phyloP scores from a whole-genome alignment of 2,329 filamentous ascomycete genomes.

The Beauveria australis region DNA sequence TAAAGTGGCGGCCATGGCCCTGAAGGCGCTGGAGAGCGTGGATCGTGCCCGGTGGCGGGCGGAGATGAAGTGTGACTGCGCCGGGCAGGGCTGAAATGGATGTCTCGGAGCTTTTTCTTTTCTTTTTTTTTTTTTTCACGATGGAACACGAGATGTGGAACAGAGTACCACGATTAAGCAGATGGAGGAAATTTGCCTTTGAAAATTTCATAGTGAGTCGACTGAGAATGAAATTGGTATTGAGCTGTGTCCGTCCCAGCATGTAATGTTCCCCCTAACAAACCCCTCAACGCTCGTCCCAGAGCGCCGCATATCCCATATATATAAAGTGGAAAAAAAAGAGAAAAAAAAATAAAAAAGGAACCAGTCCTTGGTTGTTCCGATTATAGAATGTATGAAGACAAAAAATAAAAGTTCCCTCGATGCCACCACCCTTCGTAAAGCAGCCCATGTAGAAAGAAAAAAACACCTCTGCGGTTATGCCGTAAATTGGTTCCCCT shows the following conservation, averaged over 20 bases:
- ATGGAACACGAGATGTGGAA: too few species aligned
- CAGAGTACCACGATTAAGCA: too few species aligned
- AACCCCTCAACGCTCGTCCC: neutral
- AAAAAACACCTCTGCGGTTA: too few species aligned
- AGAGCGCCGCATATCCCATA: neutral
- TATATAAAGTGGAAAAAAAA: neutral
- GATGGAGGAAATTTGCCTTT: neutral
- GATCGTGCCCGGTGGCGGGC: slow-evolving; percentile 48
- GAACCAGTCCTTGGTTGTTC: neutral
- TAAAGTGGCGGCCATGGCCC: slow-evolving; percentile 51
- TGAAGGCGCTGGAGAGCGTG: slow-evolving; percentile 38
- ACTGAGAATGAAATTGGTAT: slow-evolving; percentile 5
- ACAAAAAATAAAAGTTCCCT: neutral
- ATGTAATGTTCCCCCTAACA: neutral
- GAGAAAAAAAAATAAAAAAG: too few species aligned
- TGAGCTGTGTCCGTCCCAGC: slow-evolving; percentile 1
- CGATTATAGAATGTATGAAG: neutral
- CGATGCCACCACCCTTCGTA: neutral
- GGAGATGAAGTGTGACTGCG: slow-evolving; percentile 58
- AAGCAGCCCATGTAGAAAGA: neutral
- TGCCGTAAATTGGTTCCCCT: neutral
- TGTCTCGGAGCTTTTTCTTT: neutral
- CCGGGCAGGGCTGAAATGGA: neutral
- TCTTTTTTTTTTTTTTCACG: too few species aligned
- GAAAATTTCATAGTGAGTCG: neutral